These are phyloP conservation scores for Yarrowia sp. DNA, from an alignment of 805 yeast species.

Conservation along the genomic window DNA sequence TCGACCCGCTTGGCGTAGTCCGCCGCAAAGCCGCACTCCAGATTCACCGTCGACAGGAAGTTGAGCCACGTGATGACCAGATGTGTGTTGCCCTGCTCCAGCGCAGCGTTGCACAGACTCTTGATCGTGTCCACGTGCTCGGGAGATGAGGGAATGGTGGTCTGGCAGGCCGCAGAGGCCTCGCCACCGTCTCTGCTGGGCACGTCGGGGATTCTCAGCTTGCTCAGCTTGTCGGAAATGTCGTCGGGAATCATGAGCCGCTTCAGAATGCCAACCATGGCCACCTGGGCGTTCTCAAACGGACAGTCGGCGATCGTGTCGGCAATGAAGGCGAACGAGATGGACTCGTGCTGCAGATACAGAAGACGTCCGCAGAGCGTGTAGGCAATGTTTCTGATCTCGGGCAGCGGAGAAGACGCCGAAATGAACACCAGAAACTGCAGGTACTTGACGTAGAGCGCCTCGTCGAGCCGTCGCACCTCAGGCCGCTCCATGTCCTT, in stretches of 20 bases:
- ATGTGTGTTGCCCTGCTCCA: background rate
- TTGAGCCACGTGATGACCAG: conserved; percentile 17
- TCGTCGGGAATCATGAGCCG: conserved; percentile 21
- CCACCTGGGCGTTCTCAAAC: conserved; percentile 56
- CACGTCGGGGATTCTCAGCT: conserved; percentile 11
- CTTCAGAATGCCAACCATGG: conserved; percentile 64
- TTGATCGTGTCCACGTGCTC: background rate
- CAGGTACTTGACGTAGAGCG: conserved; percentile 42
- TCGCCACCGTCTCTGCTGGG: background rate
- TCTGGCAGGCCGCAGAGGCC: background rate
- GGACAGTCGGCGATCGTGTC: conserved; percentile 70
- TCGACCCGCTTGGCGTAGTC: conserved; percentile 3
- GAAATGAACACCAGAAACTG: conserved; percentile 45
- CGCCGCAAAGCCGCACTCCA: background rate
- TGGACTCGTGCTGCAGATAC: conserved; percentile 54
- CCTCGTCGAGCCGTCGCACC: conserved; percentile 38
- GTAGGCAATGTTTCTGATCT: conserved; percentile 47
- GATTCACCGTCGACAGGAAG: conserved; percentile 12
- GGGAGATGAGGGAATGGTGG: background rate
- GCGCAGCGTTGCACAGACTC: background rate
- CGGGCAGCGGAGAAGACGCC: conserved; percentile 42
- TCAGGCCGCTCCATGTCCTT: conserved; percentile 32
- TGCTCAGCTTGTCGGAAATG: conserved; percentile 3
- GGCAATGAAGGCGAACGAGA: conserved; percentile 56
- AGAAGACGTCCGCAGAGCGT: conserved; percentile 65